Conservation (phyloP, 176 grass and related monocot genomes). For the Cenchrus americanus region DNA sequence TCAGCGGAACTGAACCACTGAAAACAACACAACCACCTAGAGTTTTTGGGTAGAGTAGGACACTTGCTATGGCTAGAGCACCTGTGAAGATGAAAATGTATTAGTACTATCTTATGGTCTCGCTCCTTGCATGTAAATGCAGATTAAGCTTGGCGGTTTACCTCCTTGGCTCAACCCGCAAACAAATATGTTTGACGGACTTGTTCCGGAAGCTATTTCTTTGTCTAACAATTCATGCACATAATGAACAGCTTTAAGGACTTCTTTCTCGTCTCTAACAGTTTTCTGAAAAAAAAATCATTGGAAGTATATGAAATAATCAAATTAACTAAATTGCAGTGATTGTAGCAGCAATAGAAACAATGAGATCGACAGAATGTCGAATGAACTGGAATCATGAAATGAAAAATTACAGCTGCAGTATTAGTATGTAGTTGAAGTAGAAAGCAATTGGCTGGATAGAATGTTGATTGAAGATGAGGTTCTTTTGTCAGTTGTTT, state of each 20-base stretch:
- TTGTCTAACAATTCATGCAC: slow-evolving; percentile 60
- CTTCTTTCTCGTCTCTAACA: slow-evolving; percentile 49
- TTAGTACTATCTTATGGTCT: background rate
- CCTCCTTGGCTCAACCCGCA: slow-evolving; percentile 77
- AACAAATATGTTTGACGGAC: slow-evolving; percentile 55
- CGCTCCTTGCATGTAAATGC: background rate
- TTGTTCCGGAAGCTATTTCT: slow-evolving; percentile 48
- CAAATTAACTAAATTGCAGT: background rate
- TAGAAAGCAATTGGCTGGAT: background rate
- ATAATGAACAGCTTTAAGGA: slow-evolving; percentile 57
- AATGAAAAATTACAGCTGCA: background rate
- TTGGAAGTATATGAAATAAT: background rate
- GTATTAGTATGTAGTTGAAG: background rate
- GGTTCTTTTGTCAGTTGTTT: background rate
- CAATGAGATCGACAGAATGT: background rate
- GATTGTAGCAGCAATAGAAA: background rate
- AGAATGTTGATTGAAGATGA: background rate
- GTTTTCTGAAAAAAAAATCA: slow-evolving; percentile 35
- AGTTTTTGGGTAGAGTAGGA: slow-evolving; percentile 65
- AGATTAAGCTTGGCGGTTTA: background rate
- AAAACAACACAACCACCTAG: slow-evolving; percentile 65
- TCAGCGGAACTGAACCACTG: slow-evolving; percentile 68
- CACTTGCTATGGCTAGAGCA: slow-evolving; percentile 63
- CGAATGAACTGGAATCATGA: background rate
- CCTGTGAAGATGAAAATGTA: background rate